Evolutionary conservation across 495 filamentous ascomycete genomes (phyloP).

Genomic region (Barbatosphaeria neglecta): DNA sequence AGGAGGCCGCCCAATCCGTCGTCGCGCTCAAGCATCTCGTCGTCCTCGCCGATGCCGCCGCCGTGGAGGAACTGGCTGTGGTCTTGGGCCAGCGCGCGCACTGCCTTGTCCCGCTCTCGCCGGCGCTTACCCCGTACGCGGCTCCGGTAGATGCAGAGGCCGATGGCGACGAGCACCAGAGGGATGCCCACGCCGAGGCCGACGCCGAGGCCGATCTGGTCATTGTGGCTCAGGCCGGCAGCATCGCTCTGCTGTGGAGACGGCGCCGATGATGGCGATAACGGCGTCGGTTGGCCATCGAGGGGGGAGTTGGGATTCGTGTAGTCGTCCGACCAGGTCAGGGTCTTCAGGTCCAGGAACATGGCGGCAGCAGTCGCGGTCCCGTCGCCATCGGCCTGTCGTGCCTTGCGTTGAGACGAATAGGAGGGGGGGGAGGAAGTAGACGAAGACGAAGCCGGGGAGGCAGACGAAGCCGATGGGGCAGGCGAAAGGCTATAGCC

Average conservation of each 20-base stretch:
- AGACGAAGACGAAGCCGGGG: too few species aligned
- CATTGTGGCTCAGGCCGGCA: background rate
- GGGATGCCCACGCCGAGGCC: conserved; percentile 68
- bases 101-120: conserved; percentile 21
- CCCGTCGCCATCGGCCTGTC: conserved; percentile 25
- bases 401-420: conserved; percentile 16
- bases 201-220: conserved; percentile 47
- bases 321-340: conserved; percentile 59
- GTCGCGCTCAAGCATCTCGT: conserved; percentile 51
- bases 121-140: conserved; percentile 34
- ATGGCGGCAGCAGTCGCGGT: conserved; percentile 31
- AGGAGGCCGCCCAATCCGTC: background rate
- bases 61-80: conserved; percentile 16
- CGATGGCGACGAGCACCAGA: conserved; percentile 37
- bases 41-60: conserved; percentile 14
- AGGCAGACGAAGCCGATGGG: too few species aligned
- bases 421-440: conserved; percentile 29
- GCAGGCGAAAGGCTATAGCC: conserved; percentile 69
- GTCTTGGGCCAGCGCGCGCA: conserved; percentile 29
- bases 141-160: conserved; percentile 43
- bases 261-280: background rate
- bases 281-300: background rate
- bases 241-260: background rate
- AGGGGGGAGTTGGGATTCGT: conserved; percentile 36
- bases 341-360: conserved; percentile 72